These are phyloP conservation scores for Austroboletus niveus DNA, from an alignment of 1,284 basidiomycete genomes.

Conservation along the genomic window DNA sequence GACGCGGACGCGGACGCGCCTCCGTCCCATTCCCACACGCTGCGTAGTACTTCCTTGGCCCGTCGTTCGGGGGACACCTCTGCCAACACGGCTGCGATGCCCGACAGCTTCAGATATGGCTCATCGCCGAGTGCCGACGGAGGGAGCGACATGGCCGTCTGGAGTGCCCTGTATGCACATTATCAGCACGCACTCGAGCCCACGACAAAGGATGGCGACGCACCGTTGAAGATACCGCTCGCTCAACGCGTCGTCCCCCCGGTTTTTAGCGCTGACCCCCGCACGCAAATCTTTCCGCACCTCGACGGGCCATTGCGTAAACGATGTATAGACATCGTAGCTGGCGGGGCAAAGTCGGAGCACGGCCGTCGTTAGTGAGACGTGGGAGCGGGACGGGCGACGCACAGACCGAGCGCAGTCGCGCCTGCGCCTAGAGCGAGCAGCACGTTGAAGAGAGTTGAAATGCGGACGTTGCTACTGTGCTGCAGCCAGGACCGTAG, in stretches of 20 bases:
- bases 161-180: conserved; percentile 54
- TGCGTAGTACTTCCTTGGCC: conserved; percentile 53
- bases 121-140: conserved; percentile 46
- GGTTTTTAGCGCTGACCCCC: conserved; percentile 62
- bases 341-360: conserved; percentile 32
- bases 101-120: conserved; percentile 67
- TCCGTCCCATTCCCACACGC: conserved; percentile 37
- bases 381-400: conserved; percentile 10
- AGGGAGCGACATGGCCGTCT: conserved; percentile 51
- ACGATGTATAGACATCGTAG: conserved; percentile 58
- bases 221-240: conserved; percentile 56
- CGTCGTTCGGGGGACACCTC: conserved; percentile 55
- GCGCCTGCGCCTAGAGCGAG: conserved; percentile 48
- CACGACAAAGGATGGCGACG: conserved; percentile 15
- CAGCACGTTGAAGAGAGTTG: conserved; percentile 47
- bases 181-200: neutral
- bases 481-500: conserved; percentile 14
- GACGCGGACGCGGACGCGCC: neutral
- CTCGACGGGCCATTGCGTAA: conserved; percentile 60
- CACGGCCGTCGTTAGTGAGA: neutral
- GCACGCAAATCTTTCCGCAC: conserved; percentile 62
- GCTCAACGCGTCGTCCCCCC: conserved; percentile 57
- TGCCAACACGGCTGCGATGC: conserved; percentile 64
- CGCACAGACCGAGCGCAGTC: conserved; percentile 57
- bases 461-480: conserved; percentile 31